These are phyloP conservation scores for Micractinium sp. DNA, from an alignment of 139 green algal genomes.

Conservation along the genomic window DNA sequence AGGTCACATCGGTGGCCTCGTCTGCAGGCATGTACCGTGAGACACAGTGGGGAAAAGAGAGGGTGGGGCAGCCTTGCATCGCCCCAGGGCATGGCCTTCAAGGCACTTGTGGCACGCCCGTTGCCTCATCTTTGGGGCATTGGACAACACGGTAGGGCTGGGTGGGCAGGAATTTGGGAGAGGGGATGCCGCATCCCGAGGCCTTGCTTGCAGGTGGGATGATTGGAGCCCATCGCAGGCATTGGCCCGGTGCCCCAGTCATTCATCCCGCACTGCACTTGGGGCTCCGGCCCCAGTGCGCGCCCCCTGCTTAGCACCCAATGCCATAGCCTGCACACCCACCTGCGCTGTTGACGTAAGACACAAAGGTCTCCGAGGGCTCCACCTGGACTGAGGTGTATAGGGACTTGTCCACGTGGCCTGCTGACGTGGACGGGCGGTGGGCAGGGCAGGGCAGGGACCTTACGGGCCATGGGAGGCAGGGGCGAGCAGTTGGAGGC, in stretches of 20 bases:
- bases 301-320: neutral
- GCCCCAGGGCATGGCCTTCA: too few species aligned
- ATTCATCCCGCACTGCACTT: neutral
- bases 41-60: too few species aligned
- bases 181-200: too few species aligned
- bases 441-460: neutral
- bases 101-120: too few species aligned
- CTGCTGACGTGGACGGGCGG: constrained; percentile 32
- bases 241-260: neutral
- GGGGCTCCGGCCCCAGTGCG: neutral
- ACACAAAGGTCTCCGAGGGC: constrained; percentile 63
- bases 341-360: constrained; percentile 47
- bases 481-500: neutral
- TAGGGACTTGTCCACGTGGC: constrained; percentile 52
- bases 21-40: constrained; percentile 6
- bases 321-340: neutral
- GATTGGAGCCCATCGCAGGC: too few species aligned
- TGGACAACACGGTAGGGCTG: too few species aligned
- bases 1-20: constrained; percentile 63
- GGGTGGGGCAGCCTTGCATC: too few species aligned
- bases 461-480: too few species aligned
- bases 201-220: too few species aligned
- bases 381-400: constrained; percentile 70
- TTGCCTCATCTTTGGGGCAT: too few species aligned
- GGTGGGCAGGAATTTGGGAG: too few species aligned